Evolutionary conservation across 805 yeast species (phyloP).

Genomic region (Zygosaccharomyces lentus): DNA sequence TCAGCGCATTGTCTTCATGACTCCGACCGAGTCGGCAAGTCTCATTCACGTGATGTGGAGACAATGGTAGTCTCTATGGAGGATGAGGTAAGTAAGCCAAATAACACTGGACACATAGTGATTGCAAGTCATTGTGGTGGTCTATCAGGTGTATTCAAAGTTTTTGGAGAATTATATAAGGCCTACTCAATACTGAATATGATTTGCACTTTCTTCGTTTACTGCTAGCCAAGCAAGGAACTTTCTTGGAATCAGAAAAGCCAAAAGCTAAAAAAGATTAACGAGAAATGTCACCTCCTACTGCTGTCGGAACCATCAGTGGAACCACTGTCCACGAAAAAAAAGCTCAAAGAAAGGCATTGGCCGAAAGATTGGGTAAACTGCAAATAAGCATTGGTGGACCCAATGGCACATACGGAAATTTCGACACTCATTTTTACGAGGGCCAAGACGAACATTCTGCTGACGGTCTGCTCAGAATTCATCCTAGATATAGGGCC

Average conservation of each 20-base stretch:
- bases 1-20: background rate
- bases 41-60: background rate
- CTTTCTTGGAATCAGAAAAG: background rate
- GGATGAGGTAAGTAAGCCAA: background rate
- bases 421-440: slow-evolving; percentile 28
- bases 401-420: slow-evolving; percentile 21
- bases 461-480: slow-evolving; percentile 28
- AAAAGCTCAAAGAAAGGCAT: background rate
- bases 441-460: slow-evolving; percentile 29
- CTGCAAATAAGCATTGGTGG: slow-evolving; percentile 4
- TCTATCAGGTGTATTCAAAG: background rate
- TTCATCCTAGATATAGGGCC: slow-evolving; percentile 20
- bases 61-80: background rate
- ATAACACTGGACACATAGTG: background rate
- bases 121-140: slow-evolving; percentile 6
- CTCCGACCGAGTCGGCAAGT: background rate
- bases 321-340: background rate
- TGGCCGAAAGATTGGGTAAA: slow-evolving; percentile 9
- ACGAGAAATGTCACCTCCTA: slow-evolving; percentile 3
- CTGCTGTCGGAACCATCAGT: slow-evolving; percentile 4
- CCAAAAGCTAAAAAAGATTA: background rate
- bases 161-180: slow-evolving; percentile 1
- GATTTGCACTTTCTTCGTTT: background rate
- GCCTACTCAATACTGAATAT: background rate
- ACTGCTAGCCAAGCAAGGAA: background rate